Base-by-base conservation (phyloP, 306 rosid species). In the Vigna reflexopilosa region DNA sequence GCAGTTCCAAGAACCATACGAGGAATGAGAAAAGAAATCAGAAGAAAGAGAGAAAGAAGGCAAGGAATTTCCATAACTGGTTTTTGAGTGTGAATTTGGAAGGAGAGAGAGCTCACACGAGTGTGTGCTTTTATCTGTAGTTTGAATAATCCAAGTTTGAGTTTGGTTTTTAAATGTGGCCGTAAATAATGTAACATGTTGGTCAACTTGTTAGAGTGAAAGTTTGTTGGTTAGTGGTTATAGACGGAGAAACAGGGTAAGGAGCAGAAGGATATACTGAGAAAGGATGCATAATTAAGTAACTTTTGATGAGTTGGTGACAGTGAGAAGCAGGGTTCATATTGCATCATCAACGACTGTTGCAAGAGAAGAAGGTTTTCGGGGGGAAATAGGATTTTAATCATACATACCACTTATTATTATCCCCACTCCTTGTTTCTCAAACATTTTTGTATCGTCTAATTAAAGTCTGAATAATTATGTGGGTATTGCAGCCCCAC, bases 1-100 rank as follows among this genome's bases (percentile, higher is more conserved):
- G 91, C 87, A 70, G 91, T 89, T 61, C 98, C 99, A 34, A 3
- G 1, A 74, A 84, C 94, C 54, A 4, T 59, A 0, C 64, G 78
- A 15, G 61, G 57, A 15, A 9, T 58, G 22, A 24, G 51, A 84
- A 80, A 68, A 11, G 58, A 51, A 57, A 85, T 15, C 6, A 80
- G 11, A 2, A 83, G 59, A 48, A 82, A 26, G 70, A 92, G 42
- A 65, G 77, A 70, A 32, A 82, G 7, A 36, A 82, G 55, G 55
- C 68, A 66, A 36, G 28, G 32, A 44, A 77, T 9, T 62, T 62
- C 84, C 98, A 94, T 91, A 9, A 71, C 65, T 52, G 75, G 48
- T n/a, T 58, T 47, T 30, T 77, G 71, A 22, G 67, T 68, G 56
- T 56, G 76, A 40, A 17, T 48, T 55, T 69, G 13, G 26, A 69